Evolutionary conservation across 768 basidiomycete species (phyloP).

Genomic region (Lentinula edodes): DNA sequence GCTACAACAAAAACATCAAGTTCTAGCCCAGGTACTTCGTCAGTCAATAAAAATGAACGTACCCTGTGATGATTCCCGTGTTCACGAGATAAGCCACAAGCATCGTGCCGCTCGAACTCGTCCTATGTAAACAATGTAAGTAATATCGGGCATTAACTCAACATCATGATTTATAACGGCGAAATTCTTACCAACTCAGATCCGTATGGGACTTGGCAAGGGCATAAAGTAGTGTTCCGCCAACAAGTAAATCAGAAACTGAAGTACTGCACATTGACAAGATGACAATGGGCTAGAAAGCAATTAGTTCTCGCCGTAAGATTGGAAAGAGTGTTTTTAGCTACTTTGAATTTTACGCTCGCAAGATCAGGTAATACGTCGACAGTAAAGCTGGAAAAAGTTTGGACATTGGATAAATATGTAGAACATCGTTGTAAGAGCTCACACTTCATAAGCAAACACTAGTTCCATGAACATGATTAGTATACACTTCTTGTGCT

Average conservation of each 20-base stretch:
- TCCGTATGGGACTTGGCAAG: constrained; percentile 1
- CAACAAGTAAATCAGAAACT: neutral
- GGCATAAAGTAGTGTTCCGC: neutral
- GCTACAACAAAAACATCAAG: neutral
- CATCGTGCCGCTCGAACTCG: neutral
- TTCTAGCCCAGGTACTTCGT: too few relatives aligned
- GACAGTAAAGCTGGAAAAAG: neutral
- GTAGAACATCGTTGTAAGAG: neutral
- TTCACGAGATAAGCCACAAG: constrained; percentile 3
- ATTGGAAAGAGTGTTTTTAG: neutral
- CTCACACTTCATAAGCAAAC: constrained; percentile 6
- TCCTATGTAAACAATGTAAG: neutral
- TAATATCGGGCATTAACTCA: neutral
- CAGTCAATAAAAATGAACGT: too few relatives aligned
- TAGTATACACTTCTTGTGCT: neutral
- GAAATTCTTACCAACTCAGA: neutral
- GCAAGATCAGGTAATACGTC: neutral
- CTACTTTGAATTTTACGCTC: neutral
- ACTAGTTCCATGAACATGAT: neutral
- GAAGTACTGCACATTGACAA: neutral
- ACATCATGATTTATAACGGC: neutral
- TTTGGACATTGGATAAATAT: neutral
- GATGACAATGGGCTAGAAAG: neutral
- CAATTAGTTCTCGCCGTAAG: neutral
- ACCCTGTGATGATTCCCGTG: constrained; percentile 4